Base-by-base conservation (phyloP, 768 basidiomycete genomes). In the Amanita rubescens region DNA sequence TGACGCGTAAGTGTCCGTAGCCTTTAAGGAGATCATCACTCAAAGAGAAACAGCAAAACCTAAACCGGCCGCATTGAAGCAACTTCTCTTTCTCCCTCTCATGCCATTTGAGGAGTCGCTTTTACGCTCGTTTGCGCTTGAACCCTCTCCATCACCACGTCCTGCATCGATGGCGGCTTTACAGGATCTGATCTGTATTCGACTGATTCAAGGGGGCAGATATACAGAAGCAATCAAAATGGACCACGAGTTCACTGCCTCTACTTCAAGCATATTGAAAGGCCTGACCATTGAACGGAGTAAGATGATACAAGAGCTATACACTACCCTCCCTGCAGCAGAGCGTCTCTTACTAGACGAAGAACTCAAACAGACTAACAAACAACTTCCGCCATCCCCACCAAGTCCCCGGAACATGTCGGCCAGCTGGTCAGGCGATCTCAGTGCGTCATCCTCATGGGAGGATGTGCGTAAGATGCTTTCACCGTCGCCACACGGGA, bases 141-240 rank as follows among this genome's bases (percentile, higher is more conserved):
- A 80, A 12, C 80, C 82, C 2, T 77, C 85, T 2, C 54, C 69
- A 4, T 56, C 69, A 0, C 66, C 84, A 9, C 70, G 82, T 1
- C 57, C 74, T 7, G 59, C 74, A 1, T 77, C 81, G 2, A 64
- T 84, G 22, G 74, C 82, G 5, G 71, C 79, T 12, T 65, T 92
- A 0, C 89, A 89, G 63, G 87, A 92, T 57, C 75, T 92, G n/a
- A 74, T 88, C 25, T 88, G 85, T 56, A 79, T 86, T 14, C 84
- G 90, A 9, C 77, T 91, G 8, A 78, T 92, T 32, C 84, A 89
- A 61, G 76, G 73, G 2, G 90, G 88, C 3, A 77, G 79, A 54
- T 82, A 84, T 59, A 68, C 76, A 0, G 80, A 82, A n/a, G 90
- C 88, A 8, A 79, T 91, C 62, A 85, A 83, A 68, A 73, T 88